Base-by-base conservation (phyloP, 768 basidiomycete species). In the Sporobolomyces pararoseus region DNA sequence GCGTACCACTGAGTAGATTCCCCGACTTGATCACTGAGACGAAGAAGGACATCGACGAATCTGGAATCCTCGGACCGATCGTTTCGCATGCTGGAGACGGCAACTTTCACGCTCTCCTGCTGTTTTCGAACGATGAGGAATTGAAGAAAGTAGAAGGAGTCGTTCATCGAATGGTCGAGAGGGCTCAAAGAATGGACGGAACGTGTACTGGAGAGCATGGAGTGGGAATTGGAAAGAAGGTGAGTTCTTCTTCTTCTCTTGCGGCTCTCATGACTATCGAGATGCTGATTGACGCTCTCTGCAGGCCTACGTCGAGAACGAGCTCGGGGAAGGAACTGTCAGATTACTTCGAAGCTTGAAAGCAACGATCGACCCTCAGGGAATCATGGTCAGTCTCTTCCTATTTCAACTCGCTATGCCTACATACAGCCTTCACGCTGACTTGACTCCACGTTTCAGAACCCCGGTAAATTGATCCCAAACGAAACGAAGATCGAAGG, bases 301-400 rank as follows among this genome's bases (percentile, higher is more conserved):
- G 17, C 47, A 71, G 65, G 85, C 88, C 73, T 94, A 90, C 78
- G 84, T 97, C 6, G 79, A 82, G 31, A 84, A 87, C 34, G 94
- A 97, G 79, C 84, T 97, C 0, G 94, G 94, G 0, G 81, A 81
- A 52, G 88, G 86, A 3, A 94, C 92, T 0, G 87, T 96, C 17
- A 85, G 87, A 63, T 81, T 96, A 9, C 91, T 96, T 90, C 86
- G 85, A 80, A 84, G 83, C 19, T 83, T 96, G 75, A 97, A 96
- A 80, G 80, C 81, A 55, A 83, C 87, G 4, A 81, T 92, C 23
- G 92, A 95, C 79, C 91, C 92, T 2, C 78, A 85, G 59, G 86
- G 89, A 75, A 82, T 96, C 60, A 83, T 93, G 80, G 68, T 70
- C 7, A 31, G 68, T 17, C 17, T 23, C 27, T 35, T 23, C 12